These are phyloP conservation scores for Termitomyces sp. DNA, from an alignment of 768 basidiomycete genomes.

Conservation along the genomic window DNA sequence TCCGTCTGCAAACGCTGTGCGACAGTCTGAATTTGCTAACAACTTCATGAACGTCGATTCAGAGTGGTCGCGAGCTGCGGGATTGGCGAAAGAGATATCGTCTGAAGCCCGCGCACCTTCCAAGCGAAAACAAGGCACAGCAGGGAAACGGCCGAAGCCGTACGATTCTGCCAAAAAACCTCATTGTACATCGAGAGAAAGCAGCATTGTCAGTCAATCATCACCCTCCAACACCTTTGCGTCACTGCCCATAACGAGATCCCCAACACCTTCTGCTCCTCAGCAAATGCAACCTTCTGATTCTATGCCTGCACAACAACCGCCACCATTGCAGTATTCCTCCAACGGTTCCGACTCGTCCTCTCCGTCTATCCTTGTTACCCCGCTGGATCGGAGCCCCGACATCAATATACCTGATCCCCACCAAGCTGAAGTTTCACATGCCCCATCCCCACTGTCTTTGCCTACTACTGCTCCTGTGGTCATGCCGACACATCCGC, in stretches of 20 bases:
- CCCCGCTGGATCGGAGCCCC: slow-evolving; percentile 37
- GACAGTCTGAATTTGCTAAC: slow-evolving; percentile 27
- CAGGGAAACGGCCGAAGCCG: slow-evolving; percentile 66
- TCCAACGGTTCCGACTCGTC: slow-evolving; percentile 43
- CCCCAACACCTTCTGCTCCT: slow-evolving; percentile 38
- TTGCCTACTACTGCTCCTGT: slow-evolving; percentile 20
- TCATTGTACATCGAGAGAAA: slow-evolving; percentile 43
- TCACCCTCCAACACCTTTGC: slow-evolving; percentile 46
- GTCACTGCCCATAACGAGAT: slow-evolving; percentile 39
- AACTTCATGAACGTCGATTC: slow-evolving; percentile 34
- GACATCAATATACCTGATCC: slow-evolving; percentile 36
- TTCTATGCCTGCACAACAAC: slow-evolving; percentile 21
- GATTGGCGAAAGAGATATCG: slow-evolving; percentile 23
- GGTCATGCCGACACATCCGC: slow-evolving; percentile 30
- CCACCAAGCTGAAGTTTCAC: slow-evolving; percentile 19
- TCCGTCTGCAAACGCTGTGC: slow-evolving; percentile 24
- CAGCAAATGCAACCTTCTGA: slow-evolving; percentile 29
- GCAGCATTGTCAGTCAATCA: slow-evolving; percentile 47
- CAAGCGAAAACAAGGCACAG: slow-evolving; percentile 48
- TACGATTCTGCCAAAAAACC: slow-evolving; percentile 55
- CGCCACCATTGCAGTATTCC: slow-evolving; percentile 33
- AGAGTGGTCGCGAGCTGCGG: slow-evolving; percentile 46
- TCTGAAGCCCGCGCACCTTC: slow-evolving; percentile 36
- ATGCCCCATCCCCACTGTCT: slow-evolving; percentile 24
- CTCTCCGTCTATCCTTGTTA: slow-evolving; percentile 41